Evolutionary conservation across 129 eudicot genomes (phyloP).

Genomic region (Solidago caesia): DNA sequence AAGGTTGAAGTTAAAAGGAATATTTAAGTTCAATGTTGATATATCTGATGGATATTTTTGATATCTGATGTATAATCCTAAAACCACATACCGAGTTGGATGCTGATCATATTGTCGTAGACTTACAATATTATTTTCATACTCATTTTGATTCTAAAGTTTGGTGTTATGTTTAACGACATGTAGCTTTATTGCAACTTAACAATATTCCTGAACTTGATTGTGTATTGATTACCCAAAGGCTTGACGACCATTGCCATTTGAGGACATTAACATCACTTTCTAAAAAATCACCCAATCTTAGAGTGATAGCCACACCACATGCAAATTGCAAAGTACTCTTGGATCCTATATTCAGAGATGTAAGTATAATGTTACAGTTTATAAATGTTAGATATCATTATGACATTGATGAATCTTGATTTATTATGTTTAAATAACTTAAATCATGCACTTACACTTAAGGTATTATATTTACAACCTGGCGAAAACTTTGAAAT

Average conservation of each 20-base stretch:
- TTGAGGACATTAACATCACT: constrained; percentile 80
- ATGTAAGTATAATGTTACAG: constrained; percentile 47
- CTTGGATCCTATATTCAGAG: constrained; percentile 82
- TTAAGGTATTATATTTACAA: constrained; percentile 75
- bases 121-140: too few relatives aligned
- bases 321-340: constrained; percentile 84
- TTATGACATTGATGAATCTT: background rate
- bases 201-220: constrained; percentile 81
- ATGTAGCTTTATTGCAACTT: constrained; percentile 51
- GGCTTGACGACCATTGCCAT: constrained; percentile 98
- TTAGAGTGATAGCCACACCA: constrained; percentile 77
- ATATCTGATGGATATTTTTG: too few relatives aligned
- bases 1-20: too few relatives aligned
- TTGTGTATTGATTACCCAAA: constrained; percentile 87
- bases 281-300: constrained; percentile 62
- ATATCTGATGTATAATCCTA: background rate
- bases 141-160: background rate
- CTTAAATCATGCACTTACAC: background rate
- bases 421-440: background rate
- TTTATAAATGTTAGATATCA: background rate
- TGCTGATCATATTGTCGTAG: background rate
- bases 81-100: background rate
- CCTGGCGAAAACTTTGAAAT: constrained; percentile 73
- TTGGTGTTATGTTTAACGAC: constrained; percentile 13
- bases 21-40: too few relatives aligned